Percentiles rank a stretch among this genome's conserved stretches.
Conservation (phyloP, 306 rosid species). For the Sicyos baderoa region DNA sequence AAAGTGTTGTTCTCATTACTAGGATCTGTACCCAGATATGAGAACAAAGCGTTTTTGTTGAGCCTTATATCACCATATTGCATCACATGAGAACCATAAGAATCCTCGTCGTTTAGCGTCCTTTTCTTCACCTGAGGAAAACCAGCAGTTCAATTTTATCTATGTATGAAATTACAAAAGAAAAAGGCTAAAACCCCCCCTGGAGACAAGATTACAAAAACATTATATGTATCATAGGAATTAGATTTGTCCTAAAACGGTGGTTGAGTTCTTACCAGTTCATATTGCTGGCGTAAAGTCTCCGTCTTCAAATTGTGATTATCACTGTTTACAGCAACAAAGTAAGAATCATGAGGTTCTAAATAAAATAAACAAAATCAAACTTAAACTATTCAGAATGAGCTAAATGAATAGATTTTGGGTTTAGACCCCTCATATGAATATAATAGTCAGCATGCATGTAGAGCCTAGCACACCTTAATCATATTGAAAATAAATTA, state of each 20-base stretch:
- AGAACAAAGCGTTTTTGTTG: conserved; percentile 39
- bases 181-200: neutral
- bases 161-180: neutral
- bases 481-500: no score
- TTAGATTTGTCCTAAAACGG: neutral
- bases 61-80: conserved; percentile 66
- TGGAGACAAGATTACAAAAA: no score
- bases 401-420: neutral
- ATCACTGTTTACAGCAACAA: conserved; percentile 43
- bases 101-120: conserved; percentile 45
- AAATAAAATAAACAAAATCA: neutral
- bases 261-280: conserved; percentile 47
- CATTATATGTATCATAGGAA: neutral
- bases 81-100: conserved; percentile 88
- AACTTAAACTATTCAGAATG: neutral
- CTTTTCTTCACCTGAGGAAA: conserved; percentile 63
- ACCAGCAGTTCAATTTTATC: neutral
- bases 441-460: neutral
- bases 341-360: conserved; percentile 12
- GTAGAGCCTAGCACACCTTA: neutral
- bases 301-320: conserved; percentile 67
- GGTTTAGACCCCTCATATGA: neutral
- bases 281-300: conserved; percentile 73
- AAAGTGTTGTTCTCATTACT: conserved; percentile 73
- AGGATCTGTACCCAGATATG: conserved; percentile 80